Evolutionary conservation across 2,329 filamentous ascomycete genomes (phyloP).

Genomic region (Exutisphaerella laricina): DNA sequence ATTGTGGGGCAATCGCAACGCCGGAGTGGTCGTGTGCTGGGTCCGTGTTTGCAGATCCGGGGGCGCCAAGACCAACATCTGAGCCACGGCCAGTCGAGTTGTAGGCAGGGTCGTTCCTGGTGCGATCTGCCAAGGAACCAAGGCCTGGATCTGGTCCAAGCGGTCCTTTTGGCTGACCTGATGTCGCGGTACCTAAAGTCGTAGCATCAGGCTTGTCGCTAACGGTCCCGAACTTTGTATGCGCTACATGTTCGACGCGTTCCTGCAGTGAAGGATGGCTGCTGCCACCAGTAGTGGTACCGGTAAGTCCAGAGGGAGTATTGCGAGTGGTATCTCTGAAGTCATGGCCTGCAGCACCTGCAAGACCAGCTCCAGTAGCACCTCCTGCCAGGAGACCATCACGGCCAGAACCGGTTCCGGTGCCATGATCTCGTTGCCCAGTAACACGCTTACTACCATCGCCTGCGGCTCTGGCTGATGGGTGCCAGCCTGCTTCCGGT

Average conservation of each 20-base stretch:
- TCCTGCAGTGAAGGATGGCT: background rate
- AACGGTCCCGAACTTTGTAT: slow-evolving; percentile 3
- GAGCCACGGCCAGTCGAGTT: background rate
- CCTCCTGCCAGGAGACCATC: background rate
- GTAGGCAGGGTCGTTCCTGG: background rate
- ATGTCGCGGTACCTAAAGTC: background rate
- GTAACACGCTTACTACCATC: background rate
- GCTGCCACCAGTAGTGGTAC: background rate
- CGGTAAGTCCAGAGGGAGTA: no score
- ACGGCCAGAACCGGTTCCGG: background rate
- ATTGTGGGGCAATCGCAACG: slow-evolving; percentile 1
- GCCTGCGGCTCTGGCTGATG: background rate
- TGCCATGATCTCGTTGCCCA: background rate
- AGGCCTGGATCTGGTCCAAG: background rate
- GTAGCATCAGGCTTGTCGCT: background rate
- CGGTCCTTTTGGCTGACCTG: background rate
- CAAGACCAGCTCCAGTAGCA: background rate
- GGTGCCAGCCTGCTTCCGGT: slow-evolving; percentile 2
- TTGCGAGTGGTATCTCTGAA: no score
- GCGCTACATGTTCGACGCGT: background rate
- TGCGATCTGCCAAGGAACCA: background rate
- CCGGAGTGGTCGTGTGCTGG: background rate
- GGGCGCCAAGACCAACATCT: background rate
- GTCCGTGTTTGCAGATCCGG: background rate
- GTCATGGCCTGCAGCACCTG: no score